phyloP scores from a whole-genome alignment of 139 green algal species.

The Volvox reticuliferus region DNA sequence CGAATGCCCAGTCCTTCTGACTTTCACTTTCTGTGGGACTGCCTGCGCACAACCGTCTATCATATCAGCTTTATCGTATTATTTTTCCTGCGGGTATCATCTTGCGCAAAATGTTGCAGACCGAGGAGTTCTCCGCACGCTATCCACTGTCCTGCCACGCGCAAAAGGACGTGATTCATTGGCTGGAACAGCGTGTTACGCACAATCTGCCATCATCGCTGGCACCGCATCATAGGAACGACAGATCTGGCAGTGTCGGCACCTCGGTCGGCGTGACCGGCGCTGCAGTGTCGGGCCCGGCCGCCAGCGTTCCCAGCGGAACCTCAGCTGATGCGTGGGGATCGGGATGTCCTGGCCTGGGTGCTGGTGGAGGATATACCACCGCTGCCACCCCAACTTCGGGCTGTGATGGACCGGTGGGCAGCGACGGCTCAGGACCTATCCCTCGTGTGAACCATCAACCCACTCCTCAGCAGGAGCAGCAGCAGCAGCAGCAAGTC shows the following conservation, averaged over 20 bases:
- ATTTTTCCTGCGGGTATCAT: too few species aligned
- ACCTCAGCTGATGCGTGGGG: not conserved
- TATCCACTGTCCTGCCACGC: slow-evolving; percentile 26
- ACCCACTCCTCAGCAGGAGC: not conserved
- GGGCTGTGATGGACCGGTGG: not conserved
- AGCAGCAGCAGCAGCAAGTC: not conserved
- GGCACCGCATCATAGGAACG: not conserved
- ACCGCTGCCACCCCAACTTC: not conserved
- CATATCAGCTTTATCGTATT: too few species aligned
- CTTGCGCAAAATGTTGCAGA: not conserved
- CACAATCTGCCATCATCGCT: slow-evolving; percentile 45
- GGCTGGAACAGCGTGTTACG: slow-evolving; percentile 65
- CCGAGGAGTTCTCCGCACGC: slow-evolving; percentile 14
- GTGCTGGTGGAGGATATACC: not conserved
- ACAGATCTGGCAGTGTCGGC: not conserved
- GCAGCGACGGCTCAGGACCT: not conserved
- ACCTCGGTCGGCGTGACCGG: not conserved
- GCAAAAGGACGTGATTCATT: slow-evolving; percentile 55
- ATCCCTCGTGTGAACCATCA: not conserved
- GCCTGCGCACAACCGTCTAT: too few species aligned
- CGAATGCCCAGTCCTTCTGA: too few species aligned
- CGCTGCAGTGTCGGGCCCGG: not conserved
- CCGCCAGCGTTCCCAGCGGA: not conserved
- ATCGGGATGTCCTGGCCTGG: not conserved
- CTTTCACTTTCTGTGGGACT: too few species aligned